These are phyloP conservation scores for Dipteronia sinensis DNA, from an alignment of 345 rosid genomes.

Conservation along the genomic window DNA sequence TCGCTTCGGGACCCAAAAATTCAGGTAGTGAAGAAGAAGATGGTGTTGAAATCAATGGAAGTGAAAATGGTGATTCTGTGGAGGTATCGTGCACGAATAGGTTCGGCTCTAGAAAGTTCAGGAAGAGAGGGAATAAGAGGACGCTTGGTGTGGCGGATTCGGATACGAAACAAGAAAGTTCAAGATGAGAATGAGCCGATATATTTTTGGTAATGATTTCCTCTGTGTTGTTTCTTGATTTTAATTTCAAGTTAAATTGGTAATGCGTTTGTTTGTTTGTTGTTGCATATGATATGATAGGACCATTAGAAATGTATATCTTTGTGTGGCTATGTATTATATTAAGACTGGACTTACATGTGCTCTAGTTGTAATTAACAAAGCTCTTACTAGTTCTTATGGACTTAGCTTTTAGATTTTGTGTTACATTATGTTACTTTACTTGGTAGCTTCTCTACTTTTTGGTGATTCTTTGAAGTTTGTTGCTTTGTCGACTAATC, in stretches of 20 bases:
- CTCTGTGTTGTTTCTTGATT: background rate
- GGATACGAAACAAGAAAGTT: background rate
- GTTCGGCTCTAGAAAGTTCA: constrained; percentile 12
- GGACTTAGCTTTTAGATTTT: background rate
- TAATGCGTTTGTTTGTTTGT: constrained; percentile 8
- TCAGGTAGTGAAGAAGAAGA: background rate
- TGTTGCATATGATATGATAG: background rate
- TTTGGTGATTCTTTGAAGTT: background rate
- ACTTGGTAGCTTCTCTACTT: background rate
- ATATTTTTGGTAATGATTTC: constrained; percentile 8
- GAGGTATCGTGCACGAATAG: background rate
- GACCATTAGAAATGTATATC: background rate
- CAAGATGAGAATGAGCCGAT: background rate
- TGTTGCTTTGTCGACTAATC: background rate
- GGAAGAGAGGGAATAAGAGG: constrained; percentile 23
- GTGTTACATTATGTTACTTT: background rate
- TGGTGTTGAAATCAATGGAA: background rate
- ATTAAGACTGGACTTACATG: background rate
- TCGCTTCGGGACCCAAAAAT: constrained; percentile 22
- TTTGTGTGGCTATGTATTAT: background rate
- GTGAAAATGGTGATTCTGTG: background rate
- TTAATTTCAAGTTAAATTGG: background rate
- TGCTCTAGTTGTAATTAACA: constrained; percentile 3
- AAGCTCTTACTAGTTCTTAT: background rate
- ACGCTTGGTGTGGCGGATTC: constrained; percentile 4